Base-by-base conservation (phyloP, 2,329 filamentous ascomycete genomes). In the Dactylellina haptotyla region DNA sequence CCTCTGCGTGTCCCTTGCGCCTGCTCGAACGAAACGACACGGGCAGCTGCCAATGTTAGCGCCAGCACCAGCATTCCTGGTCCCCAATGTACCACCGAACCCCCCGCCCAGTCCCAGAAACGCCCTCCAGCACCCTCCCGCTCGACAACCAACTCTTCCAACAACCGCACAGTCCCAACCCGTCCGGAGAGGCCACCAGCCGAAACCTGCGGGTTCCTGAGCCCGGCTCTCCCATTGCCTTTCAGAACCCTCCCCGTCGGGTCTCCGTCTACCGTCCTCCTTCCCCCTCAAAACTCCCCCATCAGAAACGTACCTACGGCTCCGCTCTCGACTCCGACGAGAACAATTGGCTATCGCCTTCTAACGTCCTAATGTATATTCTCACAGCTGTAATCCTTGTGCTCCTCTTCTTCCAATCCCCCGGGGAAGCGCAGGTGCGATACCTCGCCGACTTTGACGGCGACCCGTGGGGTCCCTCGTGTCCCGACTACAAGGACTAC, bases 401-500 rank as follows among this genome's bases (percentile, higher is more conserved):
- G 34, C 48, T 73, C 10, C 46, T 73, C n/a, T 66, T 73, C 61
- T 66, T 73, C 30, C 69, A 73, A 50, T 39, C 37, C 32, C 54
- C 53, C 69, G 69, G 37, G 9, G 25, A 41, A 9, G 50, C 69
- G 8, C 61, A 65, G 28, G 53, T 66, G 25, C 46, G 48, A 39
- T 73, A 61, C 32, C 48, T 64, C 41, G 64, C 62, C 20, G 59
- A 61, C 41, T 75, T 75, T 54, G 67, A 72, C 20, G 62, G 69
- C 78, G 79, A 67, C 46, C 62, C 62, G 43, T 75, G 72, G 25
- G 73, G 75, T n/a, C 79, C 81, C 71, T 87, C 85, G 45, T 91
- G 89, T 80, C 89, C 89, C 1, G 87, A 90, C 79, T 91, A 90
- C 79, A 83, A 84, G 16, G 79, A 82, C 50, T 90, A 89, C 80